phyloP scores from a whole-genome alignment of 257 asterid species.

The Oldenlandia corymbosa region DNA sequence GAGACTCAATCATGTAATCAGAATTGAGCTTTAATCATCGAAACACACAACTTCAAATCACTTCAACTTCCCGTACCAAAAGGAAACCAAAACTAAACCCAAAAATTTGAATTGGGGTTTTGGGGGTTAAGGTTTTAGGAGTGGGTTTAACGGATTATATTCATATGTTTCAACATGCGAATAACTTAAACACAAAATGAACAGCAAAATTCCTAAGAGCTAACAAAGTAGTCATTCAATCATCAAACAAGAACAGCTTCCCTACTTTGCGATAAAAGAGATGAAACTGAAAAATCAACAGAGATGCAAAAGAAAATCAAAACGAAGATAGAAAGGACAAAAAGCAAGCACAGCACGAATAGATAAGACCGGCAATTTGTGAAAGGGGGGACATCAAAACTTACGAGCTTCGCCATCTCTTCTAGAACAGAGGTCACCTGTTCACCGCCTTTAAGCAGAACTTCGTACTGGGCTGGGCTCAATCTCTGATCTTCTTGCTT shows the following conservation, averaged over 20 bases:
- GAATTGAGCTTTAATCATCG: not conserved
- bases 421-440: slow-evolving; percentile 92
- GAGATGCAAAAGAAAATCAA: too few species aligned
- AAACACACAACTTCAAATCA: not conserved
- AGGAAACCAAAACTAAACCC: not conserved
- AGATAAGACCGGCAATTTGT: not conserved
- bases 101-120: not conserved
- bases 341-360: not conserved
- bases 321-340: too few species aligned
- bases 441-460: slow-evolving; percentile 75
- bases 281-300: not conserved
- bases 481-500: slow-evolving; percentile 25
- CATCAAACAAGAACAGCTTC: not conserved
- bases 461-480: slow-evolving; percentile 58
- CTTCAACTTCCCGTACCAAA: not conserved
- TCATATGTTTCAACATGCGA: not conserved
- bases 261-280: not conserved
- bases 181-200: not conserved
- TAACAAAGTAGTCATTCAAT: not conserved
- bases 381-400: slow-evolving; percentile 9
- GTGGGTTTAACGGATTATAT: not conserved
- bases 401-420: slow-evolving; percentile 84
- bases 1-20: not conserved
- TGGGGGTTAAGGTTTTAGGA: not conserved
- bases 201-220: not conserved